phyloP scores from a whole-genome alignment of 345 rosid species.

The Odontarrhena argentea region DNA sequence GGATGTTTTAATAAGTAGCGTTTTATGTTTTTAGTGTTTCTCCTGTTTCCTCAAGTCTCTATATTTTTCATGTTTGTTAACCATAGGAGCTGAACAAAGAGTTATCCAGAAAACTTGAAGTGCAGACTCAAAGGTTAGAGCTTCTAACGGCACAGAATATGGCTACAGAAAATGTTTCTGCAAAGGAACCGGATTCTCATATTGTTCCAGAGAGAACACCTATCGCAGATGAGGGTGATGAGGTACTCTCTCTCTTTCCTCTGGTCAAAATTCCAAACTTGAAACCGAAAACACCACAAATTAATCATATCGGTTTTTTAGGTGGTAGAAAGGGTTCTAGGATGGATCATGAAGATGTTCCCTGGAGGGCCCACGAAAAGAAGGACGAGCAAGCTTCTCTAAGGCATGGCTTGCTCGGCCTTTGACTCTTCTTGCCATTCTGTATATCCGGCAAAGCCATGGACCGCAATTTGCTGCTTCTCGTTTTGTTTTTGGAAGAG shows the following conservation, averaged over 20 bases:
- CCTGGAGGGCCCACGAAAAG: conserved; percentile 91
- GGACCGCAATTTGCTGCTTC: conserved; percentile 12
- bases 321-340: conserved; percentile 99
- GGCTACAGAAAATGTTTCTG: conserved; percentile 53
- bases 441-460: conserved; percentile 33
- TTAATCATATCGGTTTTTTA: conserved; percentile 30
- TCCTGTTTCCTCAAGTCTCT: conserved; percentile 13
- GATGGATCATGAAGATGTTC: conserved; percentile 98
- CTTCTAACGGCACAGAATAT: conserved; percentile 83
- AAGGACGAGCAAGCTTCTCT: conserved; percentile 87
- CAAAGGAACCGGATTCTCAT: conserved; percentile 57
- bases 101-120: conserved; percentile 80
- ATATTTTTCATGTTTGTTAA: conserved; percentile 24
- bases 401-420: conserved; percentile 32
- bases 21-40: background rate
- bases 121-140: conserved; percentile 93
- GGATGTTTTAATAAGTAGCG: background rate
- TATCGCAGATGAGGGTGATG: conserved; percentile 98
- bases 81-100: conserved; percentile 84
- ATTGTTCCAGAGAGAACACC: conserved; percentile 54
- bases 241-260: conserved; percentile 55
- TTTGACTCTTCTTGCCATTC: conserved; percentile 15
- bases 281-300: background rate
- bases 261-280: background rate
- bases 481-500: conserved; percentile 26